phyloP scores from a whole-genome alignment of 1,284 basidiomycete genomes.

The Wolfiporia cocos region DNA sequence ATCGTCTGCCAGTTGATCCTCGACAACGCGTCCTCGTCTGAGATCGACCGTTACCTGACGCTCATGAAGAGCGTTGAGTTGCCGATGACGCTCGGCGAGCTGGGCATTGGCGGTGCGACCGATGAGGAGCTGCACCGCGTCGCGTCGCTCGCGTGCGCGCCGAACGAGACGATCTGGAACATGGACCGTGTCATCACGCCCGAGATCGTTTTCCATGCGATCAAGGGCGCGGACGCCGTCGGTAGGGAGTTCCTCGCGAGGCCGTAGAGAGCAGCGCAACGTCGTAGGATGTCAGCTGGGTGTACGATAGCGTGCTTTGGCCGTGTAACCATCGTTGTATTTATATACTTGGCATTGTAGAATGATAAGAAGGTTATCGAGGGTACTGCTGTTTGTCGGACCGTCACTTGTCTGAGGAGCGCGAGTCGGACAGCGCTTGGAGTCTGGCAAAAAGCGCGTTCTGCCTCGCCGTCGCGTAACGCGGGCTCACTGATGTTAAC shows the following conservation, averaged over 20 bases:
- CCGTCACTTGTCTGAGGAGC: too few species aligned
- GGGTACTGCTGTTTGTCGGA: too few species aligned
- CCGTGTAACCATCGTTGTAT: too few species aligned
- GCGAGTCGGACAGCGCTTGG: too few species aligned
- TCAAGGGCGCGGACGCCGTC: slow-evolving; percentile 28
- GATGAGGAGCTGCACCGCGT: slow-evolving; percentile 25
- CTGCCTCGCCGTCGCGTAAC: too few species aligned
- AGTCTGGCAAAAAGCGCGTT: too few species aligned
- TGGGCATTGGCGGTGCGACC: slow-evolving; percentile 26
- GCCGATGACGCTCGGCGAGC: slow-evolving; percentile 25
- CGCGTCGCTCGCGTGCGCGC: slow-evolving; percentile 23
- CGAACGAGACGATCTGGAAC: slow-evolving; percentile 30
- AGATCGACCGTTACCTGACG: slow-evolving; percentile 27
- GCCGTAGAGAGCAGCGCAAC: too few species aligned
- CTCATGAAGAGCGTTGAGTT: slow-evolving; percentile 29
- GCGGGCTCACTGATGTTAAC: too few species aligned
- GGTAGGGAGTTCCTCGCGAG: slow-evolving; percentile 23
- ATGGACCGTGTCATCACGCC: slow-evolving; percentile 25
- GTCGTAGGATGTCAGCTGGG: too few species aligned
- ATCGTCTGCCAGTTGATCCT: slow-evolving; percentile 28
- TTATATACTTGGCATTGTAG: too few species aligned
- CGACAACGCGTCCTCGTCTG: slow-evolving; percentile 18
- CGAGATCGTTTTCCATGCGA: slow-evolving; percentile 24
- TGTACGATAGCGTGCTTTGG: too few species aligned
- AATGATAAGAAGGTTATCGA: too few species aligned